These are phyloP conservation scores for Coemansia sp. DNA, from an alignment of 192 early-diverging fungal species.

Conservation along the genomic window DNA sequence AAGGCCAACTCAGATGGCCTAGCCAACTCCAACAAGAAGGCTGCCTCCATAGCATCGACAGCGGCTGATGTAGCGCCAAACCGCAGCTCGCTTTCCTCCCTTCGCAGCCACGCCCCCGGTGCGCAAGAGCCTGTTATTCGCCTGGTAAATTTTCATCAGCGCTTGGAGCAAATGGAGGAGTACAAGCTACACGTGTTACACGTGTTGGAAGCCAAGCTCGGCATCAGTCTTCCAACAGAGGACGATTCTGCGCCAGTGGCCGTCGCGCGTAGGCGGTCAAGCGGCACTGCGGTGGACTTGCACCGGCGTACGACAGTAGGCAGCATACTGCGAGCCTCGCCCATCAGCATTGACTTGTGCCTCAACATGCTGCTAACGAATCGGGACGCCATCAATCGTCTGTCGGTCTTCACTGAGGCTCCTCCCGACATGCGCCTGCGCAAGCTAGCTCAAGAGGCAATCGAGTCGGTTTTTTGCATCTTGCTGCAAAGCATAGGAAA, in stretches of 20 bases:
- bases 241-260: background rate
- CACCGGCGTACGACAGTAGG: constrained; percentile 37
- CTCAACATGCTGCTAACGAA: constrained; percentile 87
- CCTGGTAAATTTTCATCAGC: constrained; percentile 28
- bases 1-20: constrained; percentile 5
- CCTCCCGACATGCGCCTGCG: constrained; percentile 59
- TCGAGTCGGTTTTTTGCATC: constrained; percentile 80
- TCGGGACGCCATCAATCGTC: constrained; percentile 69
- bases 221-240: constrained; percentile 18
- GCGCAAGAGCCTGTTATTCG: constrained; percentile 7
- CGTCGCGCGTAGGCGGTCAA: constrained; percentile 7
- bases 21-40: background rate
- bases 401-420: constrained; percentile 63
- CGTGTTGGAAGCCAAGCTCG: constrained; percentile 26
- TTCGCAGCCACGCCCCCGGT: background rate
- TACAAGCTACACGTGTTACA: constrained; percentile 35
- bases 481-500: constrained; percentile 67
- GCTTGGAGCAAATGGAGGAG: constrained; percentile 46
- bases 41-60: background rate
- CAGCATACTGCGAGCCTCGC: constrained; percentile 25
- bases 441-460: constrained; percentile 59
- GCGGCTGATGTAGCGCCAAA: background rate
- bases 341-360: constrained; percentile 70
- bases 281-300: constrained; percentile 2
- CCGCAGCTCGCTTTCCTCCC: background rate